Evolutionary conservation across 1,284 basidiomycete species (phyloP).

Genomic region (Apiotrichum siamense): DNA sequence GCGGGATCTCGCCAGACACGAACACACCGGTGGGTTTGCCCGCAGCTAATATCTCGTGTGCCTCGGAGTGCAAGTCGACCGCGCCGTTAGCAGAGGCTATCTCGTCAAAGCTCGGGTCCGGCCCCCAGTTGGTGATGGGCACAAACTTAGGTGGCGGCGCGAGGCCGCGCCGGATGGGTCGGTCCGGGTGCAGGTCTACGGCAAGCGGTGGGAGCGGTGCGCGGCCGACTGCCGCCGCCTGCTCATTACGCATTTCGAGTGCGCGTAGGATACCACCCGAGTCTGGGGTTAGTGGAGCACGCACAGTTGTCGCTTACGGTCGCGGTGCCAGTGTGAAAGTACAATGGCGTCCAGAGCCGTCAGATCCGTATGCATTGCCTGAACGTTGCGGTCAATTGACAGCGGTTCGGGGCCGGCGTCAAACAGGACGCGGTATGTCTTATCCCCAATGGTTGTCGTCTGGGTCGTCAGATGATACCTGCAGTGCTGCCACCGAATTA

Average conservation of each 20-base stretch:
- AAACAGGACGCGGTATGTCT: slow-evolving; percentile 59
- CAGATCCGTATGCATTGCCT: slow-evolving; percentile 56
- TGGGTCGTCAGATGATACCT: slow-evolving; percentile 6
- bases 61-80: slow-evolving; percentile 57
- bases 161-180: slow-evolving; percentile 67
- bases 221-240: slow-evolving; percentile 1
- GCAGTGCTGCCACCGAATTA: neutral
- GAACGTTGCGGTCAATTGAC: slow-evolving; percentile 63
- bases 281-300: slow-evolving; percentile 41
- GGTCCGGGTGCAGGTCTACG: slow-evolving; percentile 67
- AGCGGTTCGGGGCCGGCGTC: slow-evolving; percentile 72
- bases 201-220: slow-evolving; percentile 45
- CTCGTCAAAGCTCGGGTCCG: slow-evolving; percentile 64
- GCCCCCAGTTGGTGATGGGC: slow-evolving; percentile 57
- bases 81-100: slow-evolving; percentile 56
- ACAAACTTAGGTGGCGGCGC: slow-evolving; percentile 57
- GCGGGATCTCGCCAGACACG: slow-evolving; percentile 71
- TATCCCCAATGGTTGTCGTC: slow-evolving; percentile 46
- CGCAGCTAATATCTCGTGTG: slow-evolving; percentile 60
- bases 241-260: slow-evolving; percentile 50
- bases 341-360: slow-evolving; percentile 59
- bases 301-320: slow-evolving; percentile 48
- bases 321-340: slow-evolving; percentile 75
- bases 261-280: slow-evolving; percentile 57
- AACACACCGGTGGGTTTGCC: slow-evolving; percentile 63